These are phyloP conservation scores for Trichoderma endophyticum DNA, from an alignment of 2,329 filamentous ascomycete genomes.

Conservation along the genomic window DNA sequence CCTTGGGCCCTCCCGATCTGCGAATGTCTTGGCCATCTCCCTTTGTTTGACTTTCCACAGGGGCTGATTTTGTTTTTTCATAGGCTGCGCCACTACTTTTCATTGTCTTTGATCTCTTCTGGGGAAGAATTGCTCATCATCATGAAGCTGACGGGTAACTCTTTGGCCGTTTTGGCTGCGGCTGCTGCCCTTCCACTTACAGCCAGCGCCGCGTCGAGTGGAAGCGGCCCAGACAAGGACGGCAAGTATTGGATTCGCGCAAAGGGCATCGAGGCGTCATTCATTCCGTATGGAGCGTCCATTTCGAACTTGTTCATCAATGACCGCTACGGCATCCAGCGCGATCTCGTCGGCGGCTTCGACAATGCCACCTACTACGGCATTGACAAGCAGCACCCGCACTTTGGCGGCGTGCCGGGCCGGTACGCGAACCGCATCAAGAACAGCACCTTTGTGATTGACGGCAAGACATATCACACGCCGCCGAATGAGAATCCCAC, in stretches of 20 bases:
- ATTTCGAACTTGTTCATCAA: conserved; percentile 69
- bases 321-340: conserved; percentile 64
- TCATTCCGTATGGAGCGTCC: conserved; percentile 72
- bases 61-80: neutral
- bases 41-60: neutral
- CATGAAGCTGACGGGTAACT: conserved; percentile 26
- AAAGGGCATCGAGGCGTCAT: conserved; percentile 62
- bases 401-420: conserved; percentile 70
- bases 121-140: neutral
- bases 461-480: conserved; percentile 58
- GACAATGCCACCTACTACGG: conserved; percentile 73
- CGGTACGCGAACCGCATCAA: conserved; percentile 80
- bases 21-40: neutral
- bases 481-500: conserved; percentile 62
- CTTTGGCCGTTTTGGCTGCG: conserved; percentile 22
- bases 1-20: neutral
- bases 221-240: conserved; percentile 47
- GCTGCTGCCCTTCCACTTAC: conserved; percentile 20
- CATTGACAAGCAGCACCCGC: conserved; percentile 62
- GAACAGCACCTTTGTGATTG: conserved; percentile 69
- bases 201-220: conserved; percentile 17
- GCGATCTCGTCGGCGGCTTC: conserved; percentile 70
- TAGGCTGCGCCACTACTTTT: neutral
- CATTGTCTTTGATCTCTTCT: neutral
- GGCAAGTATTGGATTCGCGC: conserved; percentile 72